Evolutionary conservation across 331 rosid genomes (phyloP).

Genomic region (Prunus yedoensis): DNA sequence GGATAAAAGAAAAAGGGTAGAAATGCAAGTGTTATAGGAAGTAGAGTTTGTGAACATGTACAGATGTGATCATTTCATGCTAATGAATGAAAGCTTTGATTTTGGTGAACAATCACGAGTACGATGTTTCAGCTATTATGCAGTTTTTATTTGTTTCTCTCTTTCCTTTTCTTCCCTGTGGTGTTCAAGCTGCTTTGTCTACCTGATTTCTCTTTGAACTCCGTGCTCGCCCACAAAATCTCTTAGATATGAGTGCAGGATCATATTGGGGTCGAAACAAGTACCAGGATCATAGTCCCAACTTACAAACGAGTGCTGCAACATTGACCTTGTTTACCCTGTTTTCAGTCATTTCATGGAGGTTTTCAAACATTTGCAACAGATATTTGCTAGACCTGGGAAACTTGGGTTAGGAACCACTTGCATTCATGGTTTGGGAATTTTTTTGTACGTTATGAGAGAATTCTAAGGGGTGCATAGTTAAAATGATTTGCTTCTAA

Average conservation of each 20-base stretch:
- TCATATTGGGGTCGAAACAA: too few relatives aligned
- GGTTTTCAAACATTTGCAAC: too few relatives aligned
- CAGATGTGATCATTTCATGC: slow-evolving; percentile 34
- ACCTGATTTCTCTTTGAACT: too few relatives aligned
- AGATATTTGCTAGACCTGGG: too few relatives aligned
- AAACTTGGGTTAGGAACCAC: too few relatives aligned
- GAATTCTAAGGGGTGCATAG: background rate
- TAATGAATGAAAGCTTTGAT: slow-evolving; percentile 28
- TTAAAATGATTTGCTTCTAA: background rate
- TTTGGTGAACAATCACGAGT: slow-evolving; percentile 14
- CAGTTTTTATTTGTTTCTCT: background rate
- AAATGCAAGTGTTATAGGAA: slow-evolving; percentile 26
- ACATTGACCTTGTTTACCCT: too few relatives aligned
- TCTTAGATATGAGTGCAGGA: too few relatives aligned
- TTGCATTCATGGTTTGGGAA: too few relatives aligned
- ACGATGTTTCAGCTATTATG: background rate
- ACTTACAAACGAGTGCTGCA: too few relatives aligned
- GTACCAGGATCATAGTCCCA: too few relatives aligned
- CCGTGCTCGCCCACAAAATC: background rate
- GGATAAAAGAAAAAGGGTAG: slow-evolving; percentile 19
- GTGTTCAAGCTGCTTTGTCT: background rate
- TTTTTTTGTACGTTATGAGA: background rate
- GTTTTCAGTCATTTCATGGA: too few relatives aligned
- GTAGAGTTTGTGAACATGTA: slow-evolving; percentile 40
- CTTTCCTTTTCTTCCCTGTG: background rate